phyloP scores from a whole-genome alignment of 768 basidiomycete species.

The Rhodosporidiobolus odoratus region DNA sequence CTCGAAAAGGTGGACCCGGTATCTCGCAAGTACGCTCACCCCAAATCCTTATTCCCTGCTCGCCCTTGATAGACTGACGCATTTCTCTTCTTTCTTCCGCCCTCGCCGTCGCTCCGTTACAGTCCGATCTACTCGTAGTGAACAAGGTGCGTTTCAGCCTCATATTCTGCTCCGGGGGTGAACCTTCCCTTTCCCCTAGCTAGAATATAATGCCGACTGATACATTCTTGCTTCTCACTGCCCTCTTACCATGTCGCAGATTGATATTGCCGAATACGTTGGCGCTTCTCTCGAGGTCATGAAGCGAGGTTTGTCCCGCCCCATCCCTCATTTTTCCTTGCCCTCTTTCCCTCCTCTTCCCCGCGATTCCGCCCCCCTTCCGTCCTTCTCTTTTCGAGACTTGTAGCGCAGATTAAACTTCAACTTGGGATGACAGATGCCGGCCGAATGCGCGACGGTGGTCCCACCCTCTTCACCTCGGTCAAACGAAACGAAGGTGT shows the following conservation, averaged over 20 bases:
- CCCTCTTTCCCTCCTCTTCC: no score
- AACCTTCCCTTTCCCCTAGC: not conserved
- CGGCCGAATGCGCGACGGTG: slow-evolving; percentile 85
- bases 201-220: no score
- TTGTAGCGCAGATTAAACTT: no score
- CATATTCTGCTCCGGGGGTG: not conserved
- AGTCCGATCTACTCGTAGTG: slow-evolving; percentile 86
- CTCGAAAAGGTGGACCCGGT: slow-evolving; percentile 94
- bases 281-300: slow-evolving; percentile 90
- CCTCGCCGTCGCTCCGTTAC: no score
- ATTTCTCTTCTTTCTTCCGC: not conserved
- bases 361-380: no score
- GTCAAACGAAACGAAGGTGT: slow-evolving; percentile 73
- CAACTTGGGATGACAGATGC: no score
- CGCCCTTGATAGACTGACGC: not conserved
- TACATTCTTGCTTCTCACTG: not conserved
- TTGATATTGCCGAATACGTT: slow-evolving; percentile 86
- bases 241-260: slow-evolving; percentile 53
- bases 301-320: slow-evolving; percentile 53
- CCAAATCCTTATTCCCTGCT: not conserved
- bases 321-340: not conserved
- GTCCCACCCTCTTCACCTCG: slow-evolving; percentile 85
- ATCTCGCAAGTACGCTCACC: slow-evolving; percentile 57
- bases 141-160: slow-evolving; percentile 66
- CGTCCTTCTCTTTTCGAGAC: no score